Evolutionary conservation across 2,329 filamentous ascomycete genomes (phyloP), one percentile per base, ranked within the genome.

Genomic region (Colletotrichum sp.): DNA sequence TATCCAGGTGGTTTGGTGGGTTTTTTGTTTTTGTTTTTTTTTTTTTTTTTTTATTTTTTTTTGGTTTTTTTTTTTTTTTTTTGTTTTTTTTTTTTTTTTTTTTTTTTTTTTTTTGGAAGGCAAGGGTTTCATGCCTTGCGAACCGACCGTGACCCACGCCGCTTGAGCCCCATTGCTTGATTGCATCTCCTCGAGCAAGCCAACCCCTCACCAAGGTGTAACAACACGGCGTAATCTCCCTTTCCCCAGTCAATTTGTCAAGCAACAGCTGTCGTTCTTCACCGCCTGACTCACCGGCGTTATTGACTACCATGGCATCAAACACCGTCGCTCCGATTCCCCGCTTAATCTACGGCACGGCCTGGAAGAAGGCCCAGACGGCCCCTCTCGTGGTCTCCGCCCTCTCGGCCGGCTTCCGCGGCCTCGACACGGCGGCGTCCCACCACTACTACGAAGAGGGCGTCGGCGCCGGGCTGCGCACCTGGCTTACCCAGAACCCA

Each of bases 301-400:
- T 52, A 24, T 21, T 60, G 8, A 26, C 13, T 16, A 60, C 16
- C 26, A 60, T 68, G 65, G 65, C 65, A n/a, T 26, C 69, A 18
- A 72, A 67, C 34, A 55, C 57, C 26, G 52, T 64, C 34, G 65
- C 76, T 13, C 69, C 80, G 18, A 88, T 91, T 79, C 90, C 90
- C 7, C 88, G 86, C 77, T 86, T 93, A 34, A 80, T 97, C 77
- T 97, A 97, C 83, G 95, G 95, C 68, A 96, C 95, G 4, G 95
- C 95, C n/a, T 96, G 95, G 95, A 97, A 97, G 84, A 93, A 93
- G 80, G 91, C 93, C 1, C 85, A 85, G 21, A 95, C 94, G 0
- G 88, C 90, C 24, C 87, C 90, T 71, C 88, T 96, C 4, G 95
- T 97, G 26, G 91, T 93, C 79, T 84, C 89, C 77, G 95, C 95